Base-by-base conservation (phyloP, 345 rosid species). In the Sapria himalayana region DNA sequence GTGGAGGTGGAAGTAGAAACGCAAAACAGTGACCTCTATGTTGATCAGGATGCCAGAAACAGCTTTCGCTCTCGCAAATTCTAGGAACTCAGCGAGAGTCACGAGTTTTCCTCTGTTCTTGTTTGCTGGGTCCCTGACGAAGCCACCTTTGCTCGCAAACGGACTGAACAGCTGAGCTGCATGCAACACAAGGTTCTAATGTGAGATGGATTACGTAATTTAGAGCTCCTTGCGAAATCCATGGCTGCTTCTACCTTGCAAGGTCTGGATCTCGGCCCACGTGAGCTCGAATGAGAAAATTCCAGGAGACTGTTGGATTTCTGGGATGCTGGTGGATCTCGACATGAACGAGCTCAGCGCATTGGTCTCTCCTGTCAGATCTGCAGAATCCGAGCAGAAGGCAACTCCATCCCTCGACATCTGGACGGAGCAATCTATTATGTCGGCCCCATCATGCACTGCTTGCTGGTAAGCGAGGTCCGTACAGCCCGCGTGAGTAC, bases 401-500 rank as follows among this genome's bases (percentile, higher is more conserved):
- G 78, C 73, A 1, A 72, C 59, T 11, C 92, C 91, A 21, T 86
- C 98, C 41, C 76, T 70, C 1, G 94, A 55, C 85, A 86, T 72
- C 52, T 78, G 98, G 24, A 86, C 85, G 0, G 76, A 49, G 60
- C 93, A 79, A 40, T 84, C 93, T 1, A 84, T 84, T 19, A 79
- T 48, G 50, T 73, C 78, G 6, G 93, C 78, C 17, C 92, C 97
- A 49, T 78, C 93, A 1, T 52, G 57, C 0, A 82, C 41, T 9
- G 94, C 97, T 58, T 69, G 69, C 53, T 86, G 60, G 50, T 86
- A 86, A 32, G 94, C 85, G 25, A 72, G 56, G 52, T 86, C 94
- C 15, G 82, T 72, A 74, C 85, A 54, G 22, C 85, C 92, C 10
- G 97, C 73, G 55, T 76, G 70, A 25, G 52, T 51, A 2, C 94